Evolutionary conservation across 768 basidiomycete species (phyloP).

Genomic region (Agrocybe praecox): DNA sequence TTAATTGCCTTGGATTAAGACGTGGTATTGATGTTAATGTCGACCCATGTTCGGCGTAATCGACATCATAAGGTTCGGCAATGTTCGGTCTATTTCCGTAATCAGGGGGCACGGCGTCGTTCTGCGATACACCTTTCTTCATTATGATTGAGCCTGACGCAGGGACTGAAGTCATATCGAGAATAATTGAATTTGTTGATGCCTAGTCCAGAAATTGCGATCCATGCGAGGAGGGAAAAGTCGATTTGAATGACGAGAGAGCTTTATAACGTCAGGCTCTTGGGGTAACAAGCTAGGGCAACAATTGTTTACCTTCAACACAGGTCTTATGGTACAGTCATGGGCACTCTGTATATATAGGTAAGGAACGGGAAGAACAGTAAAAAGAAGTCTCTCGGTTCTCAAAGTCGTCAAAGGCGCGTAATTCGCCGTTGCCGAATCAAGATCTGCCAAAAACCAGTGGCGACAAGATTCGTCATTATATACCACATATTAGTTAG

Average conservation of each 20-base stretch:
- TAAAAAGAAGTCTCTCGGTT: neutral
- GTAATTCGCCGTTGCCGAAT: neutral
- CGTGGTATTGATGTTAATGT: neutral
- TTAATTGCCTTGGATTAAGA: slow-evolving; percentile 1
- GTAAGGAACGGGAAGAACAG: too few species aligned
- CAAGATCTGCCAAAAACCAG: neutral
- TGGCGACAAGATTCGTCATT: slow-evolving; percentile 18
- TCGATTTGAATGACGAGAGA: neutral
- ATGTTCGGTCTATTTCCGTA: slow-evolving; percentile 15
- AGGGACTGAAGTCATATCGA: neutral
- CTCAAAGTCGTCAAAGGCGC: slow-evolving; percentile 3
- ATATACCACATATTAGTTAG: slow-evolving; percentile 3
- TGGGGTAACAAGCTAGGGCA: neutral
- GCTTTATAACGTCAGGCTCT: too few species aligned
- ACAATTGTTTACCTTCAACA: neutral
- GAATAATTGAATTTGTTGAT: neutral
- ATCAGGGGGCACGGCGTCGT: slow-evolving; percentile 1
- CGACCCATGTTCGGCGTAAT: slow-evolving; percentile 5
- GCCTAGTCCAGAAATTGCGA: neutral
- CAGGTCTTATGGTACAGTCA: neutral
- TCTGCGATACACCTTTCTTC: too few species aligned
- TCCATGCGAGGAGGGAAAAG: too few species aligned
- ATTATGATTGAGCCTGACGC: neutral
- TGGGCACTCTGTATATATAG: neutral
- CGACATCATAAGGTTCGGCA: slow-evolving; percentile 8